Evolutionary conservation across 2,329 filamentous ascomycete species (phyloP), one percentile per base, ranked within the genome.

Genomic region (Escovopsis weberi): DNA sequence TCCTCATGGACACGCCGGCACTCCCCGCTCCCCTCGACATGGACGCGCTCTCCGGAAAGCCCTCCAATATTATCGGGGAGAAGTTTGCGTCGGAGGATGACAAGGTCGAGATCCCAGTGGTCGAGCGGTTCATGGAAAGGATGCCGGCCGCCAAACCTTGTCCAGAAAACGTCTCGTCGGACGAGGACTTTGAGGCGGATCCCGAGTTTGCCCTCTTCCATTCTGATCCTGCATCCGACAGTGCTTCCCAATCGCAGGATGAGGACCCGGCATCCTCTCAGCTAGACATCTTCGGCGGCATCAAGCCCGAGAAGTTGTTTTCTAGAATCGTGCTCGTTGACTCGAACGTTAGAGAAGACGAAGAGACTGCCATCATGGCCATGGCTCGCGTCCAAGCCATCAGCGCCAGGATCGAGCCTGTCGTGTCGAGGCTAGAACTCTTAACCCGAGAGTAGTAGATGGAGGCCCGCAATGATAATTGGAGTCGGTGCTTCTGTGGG

Each of bases 1-100:
- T 83, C 54, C 75, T 85, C 40, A 75, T 88, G n/a, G 77, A 83
- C 49, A 72, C 84, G 2, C 80, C 81, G 2, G 73, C 80, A 50
- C 67, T 81, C 26, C 80, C 81, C 5, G 61, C 68, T 37, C 55
- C 64, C 23, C 70, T 88, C 50, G 68, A 81, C 55, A 63, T 74
- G 6, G 68, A 74, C 23, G 56, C 72, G 23, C 68, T 91, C n/a
- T 80, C 80, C 4, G 83, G 82, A 54, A 91, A 91, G 70, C 8
- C 28, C 28, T 11, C 71, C 35, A 71, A 69, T 58, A 66, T 74
- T 42, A 64, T 73, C 8, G 68, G 66, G 42, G 62, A 61, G 54
- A 53, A 56, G n/a, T 63, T 67, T 33, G 56, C 62, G 5, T 59
- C 59, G 0, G 64, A 70, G 19, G 62, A 70, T 26, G 70, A 75